phyloP scores from a whole-genome alignment of 1,139 yeast genomes.

The Hansenula anomala region DNA sequence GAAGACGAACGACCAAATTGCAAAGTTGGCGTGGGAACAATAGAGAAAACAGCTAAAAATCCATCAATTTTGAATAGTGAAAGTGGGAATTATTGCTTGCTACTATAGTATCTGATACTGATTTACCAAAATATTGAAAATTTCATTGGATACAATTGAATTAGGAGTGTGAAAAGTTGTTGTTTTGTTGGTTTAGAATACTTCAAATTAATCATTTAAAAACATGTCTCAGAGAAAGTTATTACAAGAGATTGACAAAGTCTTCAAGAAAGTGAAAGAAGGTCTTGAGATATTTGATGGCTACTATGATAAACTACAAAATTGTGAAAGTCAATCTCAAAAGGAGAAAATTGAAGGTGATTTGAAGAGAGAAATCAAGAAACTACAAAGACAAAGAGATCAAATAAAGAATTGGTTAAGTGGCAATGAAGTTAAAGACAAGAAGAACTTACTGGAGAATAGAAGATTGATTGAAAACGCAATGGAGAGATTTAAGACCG shows the following conservation, averaged over 20 bases:
- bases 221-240: slow-evolving; percentile 60
- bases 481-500: slow-evolving; percentile 95
- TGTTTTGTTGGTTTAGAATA: too few relatives aligned
- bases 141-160: too few relatives aligned
- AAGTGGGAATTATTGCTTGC: too few relatives aligned
- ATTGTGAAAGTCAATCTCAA: slow-evolving; percentile 80
- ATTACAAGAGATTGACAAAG: slow-evolving; percentile 89
- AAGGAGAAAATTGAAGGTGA: slow-evolving; percentile 93
- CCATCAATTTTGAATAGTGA: too few relatives aligned
- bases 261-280: slow-evolving; percentile 89
- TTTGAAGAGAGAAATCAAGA: slow-evolving; percentile 92
- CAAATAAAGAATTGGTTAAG: slow-evolving; percentile 95
- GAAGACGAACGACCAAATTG: too few relatives aligned
- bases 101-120: too few relatives aligned
- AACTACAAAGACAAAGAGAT: slow-evolving; percentile 89
- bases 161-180: too few relatives aligned
- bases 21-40: too few relatives aligned
- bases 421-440: slow-evolving; percentile 89
- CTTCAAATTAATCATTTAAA: too few relatives aligned
- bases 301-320: slow-evolving; percentile 79
- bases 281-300: slow-evolving; percentile 88
- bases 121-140: too few relatives aligned
- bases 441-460: slow-evolving; percentile 73
- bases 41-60: too few relatives aligned
- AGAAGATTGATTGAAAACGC: slow-evolving; percentile 83